Evolutionary conservation across 228 moss, liverwort and hornwort species (phyloP), one percentile per base, ranked within the genome.

Genomic region (Sphagnum fallax): DNA sequence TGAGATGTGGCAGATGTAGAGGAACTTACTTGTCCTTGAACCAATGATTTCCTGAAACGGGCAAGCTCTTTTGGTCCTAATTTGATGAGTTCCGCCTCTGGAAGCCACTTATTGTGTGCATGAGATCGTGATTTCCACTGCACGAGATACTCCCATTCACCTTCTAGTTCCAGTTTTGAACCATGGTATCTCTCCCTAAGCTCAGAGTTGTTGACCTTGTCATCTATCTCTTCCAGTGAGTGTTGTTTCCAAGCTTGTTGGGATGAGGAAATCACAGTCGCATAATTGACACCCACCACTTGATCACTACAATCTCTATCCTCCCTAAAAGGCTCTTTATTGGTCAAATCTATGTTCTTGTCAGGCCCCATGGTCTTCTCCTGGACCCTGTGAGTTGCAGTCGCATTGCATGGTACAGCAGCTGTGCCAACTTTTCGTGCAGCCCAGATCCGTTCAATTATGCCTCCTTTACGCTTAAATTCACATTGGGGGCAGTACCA

Each of bases 51-150:
- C 64, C 84, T 95, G 70, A 85, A 95, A 67, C 77, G 88, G 72
- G 78, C 66, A 60, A 95, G 75, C 53, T 76, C 83, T 80, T 89
- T 92, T 10, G 90, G 82, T 63, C 90, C 87, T 53, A 78, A 67
- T 71, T 78, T 90, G 60, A 70, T 73, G 50, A 95, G 69, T 53
- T 92, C 90, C 67, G 71, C 80, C 76, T 90, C 95, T 52, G 64
- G 52, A 60, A 95, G 79, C 95, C 95, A 95, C 69, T 75, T 73
- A 68, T 95, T 87, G 71, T 92, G 82, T 61, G 84, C 80, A 87
- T 95, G 95, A 62, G 90, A 77, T 65, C 87, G 74, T 65, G 82
- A 85, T 75, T 84, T 92, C 92, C 90, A 92, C 74, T 95, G 90
- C 50, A 92, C 95, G 69, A 89, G 86, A 79, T 92, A 95, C 64